Evolutionary conservation across 2,329 filamentous ascomycete species (phyloP).

Genomic region (Fusarium sp.): DNA sequence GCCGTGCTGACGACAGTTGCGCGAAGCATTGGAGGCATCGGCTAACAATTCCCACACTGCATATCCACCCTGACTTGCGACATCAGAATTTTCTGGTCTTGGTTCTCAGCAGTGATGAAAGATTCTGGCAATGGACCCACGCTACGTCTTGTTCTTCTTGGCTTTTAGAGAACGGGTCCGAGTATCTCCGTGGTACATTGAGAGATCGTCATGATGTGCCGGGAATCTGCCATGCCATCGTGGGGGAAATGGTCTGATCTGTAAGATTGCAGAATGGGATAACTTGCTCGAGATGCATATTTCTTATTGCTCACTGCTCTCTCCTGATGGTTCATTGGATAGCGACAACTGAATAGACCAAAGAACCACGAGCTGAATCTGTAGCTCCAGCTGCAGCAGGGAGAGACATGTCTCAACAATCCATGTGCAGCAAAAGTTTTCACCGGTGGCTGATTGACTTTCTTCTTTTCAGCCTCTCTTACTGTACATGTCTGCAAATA

Average conservation of each 20-base stretch:
- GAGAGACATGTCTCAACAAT: constrained; percentile 14
- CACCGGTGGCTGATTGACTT: constrained; percentile 15
- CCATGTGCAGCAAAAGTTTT: constrained; percentile 2
- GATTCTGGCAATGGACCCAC: constrained; percentile 37
- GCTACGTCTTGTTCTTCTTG: constrained; percentile 27
- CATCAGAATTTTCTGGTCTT: constrained; percentile 31
- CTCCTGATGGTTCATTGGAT: constrained; percentile 15
- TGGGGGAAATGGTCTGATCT: constrained; percentile 33
- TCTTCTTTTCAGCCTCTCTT: constrained; percentile 9
- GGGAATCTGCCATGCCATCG: constrained; percentile 33
- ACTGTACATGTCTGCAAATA: constrained; percentile 1
- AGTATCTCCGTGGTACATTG: constrained; percentile 37
- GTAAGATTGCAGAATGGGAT: constrained; percentile 8
- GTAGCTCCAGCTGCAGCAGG: not conserved
- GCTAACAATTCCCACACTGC: constrained; percentile 22
- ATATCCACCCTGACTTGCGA: constrained; percentile 36
- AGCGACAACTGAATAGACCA: constrained; percentile 13
- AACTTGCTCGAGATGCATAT: constrained; percentile 11
- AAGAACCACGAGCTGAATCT: not conserved
- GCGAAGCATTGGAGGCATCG: constrained; percentile 22
- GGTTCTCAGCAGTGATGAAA: constrained; percentile 12
- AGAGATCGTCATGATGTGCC: constrained; percentile 20
- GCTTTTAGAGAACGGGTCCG: constrained; percentile 35
- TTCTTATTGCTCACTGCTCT: constrained; percentile 17
- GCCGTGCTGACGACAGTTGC: constrained; percentile 27